Base-by-base conservation (phyloP, 345 rosid genomes). In the Mallotus nudiflorus region DNA sequence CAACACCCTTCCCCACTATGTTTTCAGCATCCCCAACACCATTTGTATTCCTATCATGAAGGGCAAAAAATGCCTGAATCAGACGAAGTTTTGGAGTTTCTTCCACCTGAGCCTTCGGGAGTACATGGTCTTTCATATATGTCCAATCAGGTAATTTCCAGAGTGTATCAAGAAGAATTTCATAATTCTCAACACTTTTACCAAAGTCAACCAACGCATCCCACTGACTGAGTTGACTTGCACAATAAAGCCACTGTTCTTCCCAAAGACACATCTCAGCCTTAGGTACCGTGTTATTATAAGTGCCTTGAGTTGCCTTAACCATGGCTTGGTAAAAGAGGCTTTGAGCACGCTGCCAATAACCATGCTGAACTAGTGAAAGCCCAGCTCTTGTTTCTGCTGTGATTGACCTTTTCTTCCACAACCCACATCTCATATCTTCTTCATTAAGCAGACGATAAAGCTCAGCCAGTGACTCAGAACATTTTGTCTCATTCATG, bases 231-330 rank as follows among this genome's bases (percentile, higher is more conserved):
- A 96, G 97, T 80, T 96, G 99, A 73, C 74, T 83, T 54, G 93
- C 97, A 84, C 99, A 96, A 78, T 85, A 82, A 65, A 92, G 84
- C 99, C 99, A 96, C 70, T 96, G 98, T 82, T 96, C 99, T 88
- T 96, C 99, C 99, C 99, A 96, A 53, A 96, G 87, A 77, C 97
- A 92, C 99, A 96, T 96, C 84, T 96, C 99, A 65, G 99, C 99
- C 83, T 96, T 96, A 7, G 99, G 99, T 35, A 96, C 99, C 1
- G 91, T 85, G 80, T 92, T 96, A 78, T 89, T 92, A 72, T 96
- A 96, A 40, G 99, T 92, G 51, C 97, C 99, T 79, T 92, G 99
- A 78, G 96, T 95, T 80, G 98, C 99, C 91, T 92, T 96, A 65
- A 86, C 88, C 99, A 96, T 96, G 60, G 99, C 99, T 75, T 92